Evolutionary conservation across 2,329 filamentous ascomycete genomes (phyloP), one percentile per base, ranked within the genome.

Genomic region (Fusarium falciforme): DNA sequence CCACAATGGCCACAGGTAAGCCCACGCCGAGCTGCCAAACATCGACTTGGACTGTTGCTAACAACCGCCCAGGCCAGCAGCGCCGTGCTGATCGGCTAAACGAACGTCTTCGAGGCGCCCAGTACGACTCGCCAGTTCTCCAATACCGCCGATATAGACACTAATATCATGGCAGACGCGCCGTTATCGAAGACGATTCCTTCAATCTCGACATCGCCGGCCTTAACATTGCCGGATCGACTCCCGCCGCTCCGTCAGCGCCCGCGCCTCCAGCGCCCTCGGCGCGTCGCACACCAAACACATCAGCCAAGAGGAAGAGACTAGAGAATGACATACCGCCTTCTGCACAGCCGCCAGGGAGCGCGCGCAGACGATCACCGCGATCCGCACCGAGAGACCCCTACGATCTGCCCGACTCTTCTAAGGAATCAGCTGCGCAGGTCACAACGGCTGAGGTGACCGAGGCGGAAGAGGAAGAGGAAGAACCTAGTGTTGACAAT

Each of bases 51-150:
- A 44, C 57, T 52, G 11, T 16, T 7, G 17, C 66, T 76, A 70
- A 77, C 52, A 64, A n/a, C 14, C 38, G 9, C 20, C 36, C 25
- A 82, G 82, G 80, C 71, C 80, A 80, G 62, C 80, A 83, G 89
- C 87, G 85, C 78, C 89, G 90, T 75, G 88, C 89, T 75, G 89
- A 91, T 79, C 89, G 89, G 78, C 87, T 92, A 83, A 89, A 90
- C 72, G 87, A 91, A 83, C 90, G 90, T 79, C 88, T 92, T 79
- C 89, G 90, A 71, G 90, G 90, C 70, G 90, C 90, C 47, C 89
- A 89, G 90, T 91, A 85, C 74, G 88, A 80, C 14, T 31, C 2
- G 16, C 11, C 33, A 17, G 1, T 3, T 6, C 11, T 11, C 2
- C 2, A 3, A 20, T n/a, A 14, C 5, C 5, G 3, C 38, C 5